Evolutionary conservation across 257 asterid species (phyloP), one percentile per base, ranked within the genome.

Genomic region (Salvia rosmarinus): DNA sequence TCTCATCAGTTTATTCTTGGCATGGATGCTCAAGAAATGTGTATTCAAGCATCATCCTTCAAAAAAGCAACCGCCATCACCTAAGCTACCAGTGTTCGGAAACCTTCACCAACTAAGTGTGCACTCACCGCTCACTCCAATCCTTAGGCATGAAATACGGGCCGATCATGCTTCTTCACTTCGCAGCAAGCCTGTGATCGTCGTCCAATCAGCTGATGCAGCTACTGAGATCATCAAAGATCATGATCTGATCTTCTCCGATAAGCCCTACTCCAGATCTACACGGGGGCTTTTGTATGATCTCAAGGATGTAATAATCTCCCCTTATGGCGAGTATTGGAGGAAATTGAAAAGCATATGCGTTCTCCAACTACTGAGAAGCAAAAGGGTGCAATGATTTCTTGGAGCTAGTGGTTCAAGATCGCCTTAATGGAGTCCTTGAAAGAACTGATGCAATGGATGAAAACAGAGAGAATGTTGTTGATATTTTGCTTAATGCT

Each of bases 241-340:
- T 7, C 57, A 50, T 10, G 57, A 50, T 3, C 57, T 50, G 12
- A 9, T 50, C 10, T 87, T 87, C 17, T 76, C 84, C 11, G 39
- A 9, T 16, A 83, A 80, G 74, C 86, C 90, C 1, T 58, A 37
- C 21, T 23, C 82, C 1, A 47, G 30, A n/a, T 64, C 69, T 0
- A 32, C 79, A 0, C 57, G 79, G 34, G 50, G 55, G 5, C 72
- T 87, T 0, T 3, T 81, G 17, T 78, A 79, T 37, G 75, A 71
- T 50, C 14, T 52, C 0, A 83, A 46, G 51, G 86, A 80, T 13
- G 30, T 85, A 17, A 40, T 75, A 0, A 57, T 78, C 16, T 61
- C 87, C 0, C 85, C 88, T 0, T 81, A 85, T 11, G 84, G 88
- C 1, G 87, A 85, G 20, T 81, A 79, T 9, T 85, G 88, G 90